These are phyloP conservation scores for Oryza australiensis DNA, from an alignment of 176 grass and related monocot genomes.

Conservation along the genomic window DNA sequence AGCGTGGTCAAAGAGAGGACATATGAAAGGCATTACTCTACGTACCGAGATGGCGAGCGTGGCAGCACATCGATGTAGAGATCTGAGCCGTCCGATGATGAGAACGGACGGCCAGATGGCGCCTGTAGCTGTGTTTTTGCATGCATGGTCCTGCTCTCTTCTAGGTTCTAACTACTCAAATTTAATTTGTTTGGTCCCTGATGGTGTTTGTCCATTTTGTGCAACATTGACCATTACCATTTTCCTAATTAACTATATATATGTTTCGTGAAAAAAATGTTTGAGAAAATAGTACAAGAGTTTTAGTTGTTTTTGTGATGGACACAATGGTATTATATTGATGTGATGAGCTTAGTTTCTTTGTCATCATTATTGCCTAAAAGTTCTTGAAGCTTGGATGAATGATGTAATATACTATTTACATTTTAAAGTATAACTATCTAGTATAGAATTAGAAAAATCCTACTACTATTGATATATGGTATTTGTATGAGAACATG, in stretches of 20 bases:
- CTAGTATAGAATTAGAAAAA: too few species aligned
- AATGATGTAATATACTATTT: too few species aligned
- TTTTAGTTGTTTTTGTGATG: neutral
- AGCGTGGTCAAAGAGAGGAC: neutral
- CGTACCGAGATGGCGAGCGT: neutral
- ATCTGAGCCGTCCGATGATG: neutral
- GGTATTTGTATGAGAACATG: too few species aligned
- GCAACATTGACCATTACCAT: neutral
- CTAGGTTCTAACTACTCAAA: neutral
- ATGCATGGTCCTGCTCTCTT: neutral
- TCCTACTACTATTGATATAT: too few species aligned
- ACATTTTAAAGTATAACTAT: too few species aligned
- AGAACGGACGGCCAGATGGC: neutral
- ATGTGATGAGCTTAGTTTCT: neutral
- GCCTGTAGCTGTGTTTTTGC: neutral
- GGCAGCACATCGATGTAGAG: neutral
- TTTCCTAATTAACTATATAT: neutral
- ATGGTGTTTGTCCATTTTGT: too few species aligned
- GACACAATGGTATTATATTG: neutral
- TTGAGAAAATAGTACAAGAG: neutral
- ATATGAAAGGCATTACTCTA: conserved; percentile 2
- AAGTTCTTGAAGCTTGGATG: neutral
- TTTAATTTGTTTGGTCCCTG: neutral
- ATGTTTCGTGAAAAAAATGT: neutral
- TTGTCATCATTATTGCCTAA: neutral